Evolutionary conservation across 2,329 filamentous ascomycete species (phyloP), one percentile per base, ranked within the genome.

Genomic region (Thielaviopsis ethacetica): DNA sequence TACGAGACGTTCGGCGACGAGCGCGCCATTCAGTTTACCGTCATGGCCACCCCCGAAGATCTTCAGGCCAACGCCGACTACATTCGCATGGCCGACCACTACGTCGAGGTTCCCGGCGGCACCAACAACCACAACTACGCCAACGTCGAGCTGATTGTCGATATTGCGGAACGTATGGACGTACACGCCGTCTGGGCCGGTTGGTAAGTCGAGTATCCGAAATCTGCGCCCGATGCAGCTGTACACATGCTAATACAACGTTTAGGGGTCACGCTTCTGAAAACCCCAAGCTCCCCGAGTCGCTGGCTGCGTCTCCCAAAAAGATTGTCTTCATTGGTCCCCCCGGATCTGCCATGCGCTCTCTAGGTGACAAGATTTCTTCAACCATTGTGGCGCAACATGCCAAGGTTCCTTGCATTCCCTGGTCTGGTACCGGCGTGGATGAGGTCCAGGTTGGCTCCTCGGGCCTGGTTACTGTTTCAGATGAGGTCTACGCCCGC

Each of bases 101-200:
- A 98, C 72, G 93, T 98, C 66, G 93, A 98, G 76, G 91, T 98
- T 62, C 93, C 93, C 38, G 93, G 93, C 69, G 93, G 93, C 69
- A 98, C 93, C 63, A 98, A 98, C 78, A 98, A 98, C 81, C 95
- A 98, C 84, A 98, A 98, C 75, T 98, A 98, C 74, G 93, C 93
- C 75, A 98, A 98, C 71, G 93, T 98, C 62, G 93, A 98, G 76
- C 80, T 98, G 70, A 98, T 98, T 72, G 93, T 98, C 65, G 93
- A 98, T 76, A 84, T 98, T 70, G 93, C 93, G 26, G 93, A 98
- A 79, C 89, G 93, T 63, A 97, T 96, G 90, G 83, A 91, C 67
- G 93, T 98, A 62, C 93, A 98, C 69, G 93, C 93, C 61, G 93
- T 98, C 17, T 98, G 93, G 93, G 93, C 93, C 66, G 93, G 93